Conservation (phyloP, 192 early-diverging fungal genomes). For the Radiomyces spectabilis region DNA sequence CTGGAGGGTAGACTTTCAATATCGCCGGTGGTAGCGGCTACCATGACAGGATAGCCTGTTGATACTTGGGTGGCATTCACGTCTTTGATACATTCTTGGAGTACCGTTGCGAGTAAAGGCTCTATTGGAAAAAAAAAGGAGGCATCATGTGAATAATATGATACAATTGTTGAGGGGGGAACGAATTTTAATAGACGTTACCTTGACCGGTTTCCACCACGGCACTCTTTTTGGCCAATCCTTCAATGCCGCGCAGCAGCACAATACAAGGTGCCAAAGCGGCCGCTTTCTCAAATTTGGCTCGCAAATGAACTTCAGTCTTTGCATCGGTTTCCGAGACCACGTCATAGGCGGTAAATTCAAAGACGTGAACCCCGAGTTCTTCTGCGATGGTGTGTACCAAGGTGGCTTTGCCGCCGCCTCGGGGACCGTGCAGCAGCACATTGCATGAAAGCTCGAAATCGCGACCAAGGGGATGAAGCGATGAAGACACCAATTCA, state of each 20-base stretch:
- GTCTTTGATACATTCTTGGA: slow-evolving; percentile 52
- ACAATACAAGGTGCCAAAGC: slow-evolving; percentile 79
- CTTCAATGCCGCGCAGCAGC: slow-evolving; percentile 74
- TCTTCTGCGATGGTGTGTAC: slow-evolving; percentile 56
- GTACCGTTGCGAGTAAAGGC: slow-evolving; percentile 44
- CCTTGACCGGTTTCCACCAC: slow-evolving; percentile 52
- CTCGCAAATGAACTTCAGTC: slow-evolving; percentile 63
- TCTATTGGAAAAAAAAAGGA: slow-evolving; percentile 18
- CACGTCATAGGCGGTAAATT: slow-evolving; percentile 74
- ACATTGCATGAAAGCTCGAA: slow-evolving; percentile 64
- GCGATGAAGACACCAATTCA: slow-evolving; percentile 56
- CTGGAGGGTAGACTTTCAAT: slow-evolving; percentile 73
- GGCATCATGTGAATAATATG: too few species aligned
- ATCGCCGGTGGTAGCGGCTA: slow-evolving; percentile 71
- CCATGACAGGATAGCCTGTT: slow-evolving; percentile 64
- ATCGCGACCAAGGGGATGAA: slow-evolving; percentile 67
- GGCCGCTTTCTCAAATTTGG: slow-evolving; percentile 70
- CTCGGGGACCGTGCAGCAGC: slow-evolving; percentile 72
- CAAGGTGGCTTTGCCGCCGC: slow-evolving; percentile 75
- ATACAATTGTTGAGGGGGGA: too few species aligned
- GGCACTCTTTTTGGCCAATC: slow-evolving; percentile 53
- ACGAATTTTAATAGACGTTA: slow-evolving; percentile 5
- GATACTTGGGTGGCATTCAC: slow-evolving; percentile 30
- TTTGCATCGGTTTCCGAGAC: slow-evolving; percentile 76
- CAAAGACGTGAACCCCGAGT: slow-evolving; percentile 73